phyloP scores from a whole-genome alignment of 164 flowering plant species.

The Hamamelis virginiana region DNA sequence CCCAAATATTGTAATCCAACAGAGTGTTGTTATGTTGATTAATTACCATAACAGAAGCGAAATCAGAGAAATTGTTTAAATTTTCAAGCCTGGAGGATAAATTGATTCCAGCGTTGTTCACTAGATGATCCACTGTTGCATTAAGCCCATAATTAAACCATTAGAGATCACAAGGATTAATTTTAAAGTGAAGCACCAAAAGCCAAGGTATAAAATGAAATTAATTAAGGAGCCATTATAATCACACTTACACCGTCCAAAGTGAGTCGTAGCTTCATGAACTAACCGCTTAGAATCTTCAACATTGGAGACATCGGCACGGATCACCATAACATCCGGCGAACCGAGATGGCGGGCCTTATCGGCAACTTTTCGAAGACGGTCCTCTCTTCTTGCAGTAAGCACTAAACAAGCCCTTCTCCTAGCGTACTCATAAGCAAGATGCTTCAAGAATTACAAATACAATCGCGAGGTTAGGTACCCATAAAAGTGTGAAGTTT shows the following conservation, averaged over 20 bases:
- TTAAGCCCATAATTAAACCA: background rate
- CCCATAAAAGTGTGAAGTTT: background rate
- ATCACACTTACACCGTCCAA: constrained; percentile 45
- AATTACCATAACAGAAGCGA: constrained; percentile 45
- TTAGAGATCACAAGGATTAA: too few species aligned
- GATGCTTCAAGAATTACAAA: constrained; percentile 23
- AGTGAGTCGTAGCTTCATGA: constrained; percentile 42
- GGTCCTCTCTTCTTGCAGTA: constrained; percentile 51
- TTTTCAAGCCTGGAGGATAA: constrained; percentile 44
- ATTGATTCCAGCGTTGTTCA: constrained; percentile 58
- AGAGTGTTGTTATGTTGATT: too few species aligned
- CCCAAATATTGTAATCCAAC: too few species aligned
- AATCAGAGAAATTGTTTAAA: constrained; percentile 12
- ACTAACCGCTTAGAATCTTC: constrained; percentile 47
- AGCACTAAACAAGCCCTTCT: constrained; percentile 54
- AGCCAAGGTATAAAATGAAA: too few species aligned
- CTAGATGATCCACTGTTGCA: constrained; percentile 69
- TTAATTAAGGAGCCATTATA: too few species aligned
- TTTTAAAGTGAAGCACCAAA: too few species aligned
- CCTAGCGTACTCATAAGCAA: constrained; percentile 67
- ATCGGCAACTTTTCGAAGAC: constrained; percentile 41
- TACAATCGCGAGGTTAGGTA: background rate
- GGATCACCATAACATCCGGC: constrained; percentile 41
- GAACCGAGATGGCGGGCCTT: constrained; percentile 45
- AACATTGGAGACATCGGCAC: constrained; percentile 50